These are phyloP conservation scores for Penicillium vulpinum DNA, from an alignment of 2,329 filamentous ascomycete species.

Conservation along the genomic window DNA sequence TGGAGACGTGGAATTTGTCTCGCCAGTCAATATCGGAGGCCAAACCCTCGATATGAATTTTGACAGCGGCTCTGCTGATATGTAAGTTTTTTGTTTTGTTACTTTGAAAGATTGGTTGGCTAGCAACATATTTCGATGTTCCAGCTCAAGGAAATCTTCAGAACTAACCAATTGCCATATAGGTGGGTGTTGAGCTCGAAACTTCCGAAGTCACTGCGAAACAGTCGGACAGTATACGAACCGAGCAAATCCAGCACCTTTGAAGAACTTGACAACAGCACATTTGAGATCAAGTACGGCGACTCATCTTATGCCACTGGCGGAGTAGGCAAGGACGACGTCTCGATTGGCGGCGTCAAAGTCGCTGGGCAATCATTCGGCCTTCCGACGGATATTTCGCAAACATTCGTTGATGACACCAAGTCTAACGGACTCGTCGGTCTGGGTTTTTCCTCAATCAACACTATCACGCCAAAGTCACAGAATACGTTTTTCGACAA, in stretches of 20 bases:
- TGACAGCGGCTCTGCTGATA: slow-evolving; percentile 73
- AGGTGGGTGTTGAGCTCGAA: slow-evolving; percentile 70
- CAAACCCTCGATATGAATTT: slow-evolving; percentile 70
- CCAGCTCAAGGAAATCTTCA: not conserved
- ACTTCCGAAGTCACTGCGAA: slow-evolving; percentile 48
- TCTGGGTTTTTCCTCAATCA: slow-evolving; percentile 65
- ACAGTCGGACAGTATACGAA: slow-evolving; percentile 58
- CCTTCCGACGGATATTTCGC: slow-evolving; percentile 60
- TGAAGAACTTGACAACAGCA: slow-evolving; percentile 49
- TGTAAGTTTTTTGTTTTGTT: slow-evolving; percentile 47
- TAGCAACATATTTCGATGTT: not conserved
- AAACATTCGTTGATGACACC: slow-evolving; percentile 60
- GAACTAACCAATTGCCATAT: slow-evolving; percentile 3
- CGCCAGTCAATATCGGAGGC: slow-evolving; percentile 67
- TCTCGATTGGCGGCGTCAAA: slow-evolving; percentile 65
- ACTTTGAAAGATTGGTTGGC: not conserved
- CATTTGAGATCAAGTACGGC: slow-evolving; percentile 68
- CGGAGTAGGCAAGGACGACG: slow-evolving; percentile 64
- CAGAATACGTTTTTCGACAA: slow-evolving; percentile 77
- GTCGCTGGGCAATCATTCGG: slow-evolving; percentile 66
- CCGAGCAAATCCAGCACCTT: slow-evolving; percentile 55
- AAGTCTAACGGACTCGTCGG: slow-evolving; percentile 69
- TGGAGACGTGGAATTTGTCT: slow-evolving; percentile 69
- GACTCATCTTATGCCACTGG: slow-evolving; percentile 65
- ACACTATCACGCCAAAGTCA: slow-evolving; percentile 61